Percentiles rank a stretch among this genome's conserved stretches.
These are phyloP conservation scores for Allantophomopsis cytisporea DNA, from an alignment of 2,329 filamentous ascomycete genomes.

Conservation along the genomic window DNA sequence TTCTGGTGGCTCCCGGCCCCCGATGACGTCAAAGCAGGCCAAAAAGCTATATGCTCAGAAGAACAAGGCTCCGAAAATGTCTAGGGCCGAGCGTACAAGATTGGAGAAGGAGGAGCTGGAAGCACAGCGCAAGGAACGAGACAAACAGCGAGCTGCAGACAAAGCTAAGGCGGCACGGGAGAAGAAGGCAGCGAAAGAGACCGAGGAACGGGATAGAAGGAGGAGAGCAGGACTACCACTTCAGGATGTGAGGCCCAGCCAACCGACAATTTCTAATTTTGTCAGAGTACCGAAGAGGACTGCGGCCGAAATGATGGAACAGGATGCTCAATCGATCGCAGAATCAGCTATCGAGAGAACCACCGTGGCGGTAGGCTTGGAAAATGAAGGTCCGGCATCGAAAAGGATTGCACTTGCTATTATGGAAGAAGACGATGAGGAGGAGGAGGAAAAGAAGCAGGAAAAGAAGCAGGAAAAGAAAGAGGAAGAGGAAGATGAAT, in stretches of 20 bases:
- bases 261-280: slow-evolving; percentile 42
- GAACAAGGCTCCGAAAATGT: slow-evolving; percentile 25
- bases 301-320: too few species aligned
- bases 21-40: slow-evolving; percentile 35
- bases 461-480: too few species aligned
- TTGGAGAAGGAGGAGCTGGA: slow-evolving; percentile 25
- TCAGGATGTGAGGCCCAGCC: slow-evolving; percentile 33
- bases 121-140: slow-evolving; percentile 33
- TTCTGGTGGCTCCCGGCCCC: slow-evolving; percentile 14
- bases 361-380: too few species aligned
- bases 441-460: too few species aligned
- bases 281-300: slow-evolving; percentile 10
- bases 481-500: not conserved
- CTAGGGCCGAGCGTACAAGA: slow-evolving; percentile 20
- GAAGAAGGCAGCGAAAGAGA: slow-evolving; percentile 39
- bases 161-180: slow-evolving; percentile 36
- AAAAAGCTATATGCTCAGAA: slow-evolving; percentile 29
- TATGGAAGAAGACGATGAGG: not conserved
- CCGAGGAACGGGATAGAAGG: slow-evolving; percentile 32
- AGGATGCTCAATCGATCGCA: too few species aligned
- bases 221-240: slow-evolving; percentile 37
- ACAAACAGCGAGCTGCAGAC: slow-evolving; percentile 35
- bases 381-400: too few species aligned
- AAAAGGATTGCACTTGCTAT: too few species aligned
- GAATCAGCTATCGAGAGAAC: too few species aligned